These are phyloP conservation scores for Pugionium dolabratum DNA, from an alignment of 345 rosid species.

Conservation along the genomic window DNA sequence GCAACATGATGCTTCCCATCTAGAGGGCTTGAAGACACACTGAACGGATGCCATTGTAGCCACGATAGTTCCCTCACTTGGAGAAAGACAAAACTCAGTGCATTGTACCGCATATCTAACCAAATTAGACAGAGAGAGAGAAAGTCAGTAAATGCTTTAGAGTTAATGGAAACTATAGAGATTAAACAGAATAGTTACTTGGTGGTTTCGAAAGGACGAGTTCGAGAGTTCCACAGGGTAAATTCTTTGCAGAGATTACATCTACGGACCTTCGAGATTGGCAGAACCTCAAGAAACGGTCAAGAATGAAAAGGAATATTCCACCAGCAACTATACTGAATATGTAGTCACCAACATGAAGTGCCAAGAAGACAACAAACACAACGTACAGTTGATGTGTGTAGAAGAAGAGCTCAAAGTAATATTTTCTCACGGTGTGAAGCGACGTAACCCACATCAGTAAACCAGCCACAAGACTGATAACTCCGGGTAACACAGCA, in stretches of 20 bases:
- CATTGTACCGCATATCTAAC: conserved; percentile 71
- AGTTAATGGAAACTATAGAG: not conserved
- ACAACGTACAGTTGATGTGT: conserved; percentile 84
- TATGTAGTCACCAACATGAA: conserved; percentile 77
- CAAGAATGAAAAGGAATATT: conserved; percentile 79
- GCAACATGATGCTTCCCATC: conserved; percentile 68
- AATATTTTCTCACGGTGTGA: conserved; percentile 60
- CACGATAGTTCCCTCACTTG: conserved; percentile 83
- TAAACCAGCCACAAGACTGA: conserved; percentile 76
- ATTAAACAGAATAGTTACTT: conserved; percentile 47
- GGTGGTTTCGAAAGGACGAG: conserved; percentile 69
- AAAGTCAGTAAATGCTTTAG: conserved; percentile 4
- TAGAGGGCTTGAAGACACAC: conserved; percentile 89
- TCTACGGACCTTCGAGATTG: conserved; percentile 75
- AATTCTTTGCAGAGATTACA: conserved; percentile 67
- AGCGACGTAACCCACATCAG: conserved; percentile 89
- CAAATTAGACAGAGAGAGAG: not conserved
- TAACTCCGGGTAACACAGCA: conserved; percentile 70
- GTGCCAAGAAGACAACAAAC: conserved; percentile 72
- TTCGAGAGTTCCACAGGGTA: conserved; percentile 82
- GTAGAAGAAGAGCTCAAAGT: conserved; percentile 90
- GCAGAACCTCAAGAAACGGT: conserved; percentile 87
- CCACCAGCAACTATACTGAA: conserved; percentile 77
- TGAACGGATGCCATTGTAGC: conserved; percentile 98
- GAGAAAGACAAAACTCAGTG: conserved; percentile 83